A percentile compares a stretch with the other conserved stretches of the same genome.
Conservation (phyloP, 345 rosid genomes). For the Boechera divaricarpa region DNA sequence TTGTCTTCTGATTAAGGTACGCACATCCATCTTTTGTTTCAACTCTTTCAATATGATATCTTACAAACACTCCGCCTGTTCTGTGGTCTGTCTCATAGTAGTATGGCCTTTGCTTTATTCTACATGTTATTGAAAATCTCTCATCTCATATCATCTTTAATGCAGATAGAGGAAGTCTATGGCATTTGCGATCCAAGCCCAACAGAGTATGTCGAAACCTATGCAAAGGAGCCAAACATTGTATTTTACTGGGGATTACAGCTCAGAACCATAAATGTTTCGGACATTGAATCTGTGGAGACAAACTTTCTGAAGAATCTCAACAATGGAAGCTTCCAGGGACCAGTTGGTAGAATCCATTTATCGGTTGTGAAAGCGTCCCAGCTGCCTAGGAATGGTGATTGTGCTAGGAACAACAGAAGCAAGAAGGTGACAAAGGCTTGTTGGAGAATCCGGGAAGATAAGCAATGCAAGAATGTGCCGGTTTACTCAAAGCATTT, state of each 20-base stretch:
- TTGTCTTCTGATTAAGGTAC: constrained; percentile 57
- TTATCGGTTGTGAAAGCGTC: constrained; percentile 54
- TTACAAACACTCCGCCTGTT: background rate
- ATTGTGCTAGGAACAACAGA: constrained; percentile 31
- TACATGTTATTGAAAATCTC: background rate
- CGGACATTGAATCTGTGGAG: constrained; percentile 46
- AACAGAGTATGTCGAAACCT: constrained; percentile 50
- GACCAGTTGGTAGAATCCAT: constrained; percentile 46
- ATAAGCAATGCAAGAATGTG: constrained; percentile 40
- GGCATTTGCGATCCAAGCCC: constrained; percentile 67
- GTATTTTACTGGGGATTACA: constrained; percentile 62
- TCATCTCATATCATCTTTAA: background rate
- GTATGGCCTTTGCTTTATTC: background rate
- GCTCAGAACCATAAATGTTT: constrained; percentile 39
- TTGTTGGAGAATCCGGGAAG: constrained; percentile 56
- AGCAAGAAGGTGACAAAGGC: constrained; percentile 48
- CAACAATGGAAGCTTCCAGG: constrained; percentile 48
- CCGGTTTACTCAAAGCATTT: constrained; percentile 53
- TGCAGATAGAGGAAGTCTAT: constrained; percentile 60
- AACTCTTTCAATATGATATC: background rate
- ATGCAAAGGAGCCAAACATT: constrained; percentile 45
- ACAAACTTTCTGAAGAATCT: constrained; percentile 53
- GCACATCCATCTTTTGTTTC: constrained; percentile 17
- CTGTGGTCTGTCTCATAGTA: background rate
- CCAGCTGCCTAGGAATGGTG: constrained; percentile 47